Percentiles rank a stretch among this genome's conserved stretches.
Evolutionary conservation across 108 stramenopile genomes (phyloP).

Genomic region (Phaeodactylum tricornutum): DNA sequence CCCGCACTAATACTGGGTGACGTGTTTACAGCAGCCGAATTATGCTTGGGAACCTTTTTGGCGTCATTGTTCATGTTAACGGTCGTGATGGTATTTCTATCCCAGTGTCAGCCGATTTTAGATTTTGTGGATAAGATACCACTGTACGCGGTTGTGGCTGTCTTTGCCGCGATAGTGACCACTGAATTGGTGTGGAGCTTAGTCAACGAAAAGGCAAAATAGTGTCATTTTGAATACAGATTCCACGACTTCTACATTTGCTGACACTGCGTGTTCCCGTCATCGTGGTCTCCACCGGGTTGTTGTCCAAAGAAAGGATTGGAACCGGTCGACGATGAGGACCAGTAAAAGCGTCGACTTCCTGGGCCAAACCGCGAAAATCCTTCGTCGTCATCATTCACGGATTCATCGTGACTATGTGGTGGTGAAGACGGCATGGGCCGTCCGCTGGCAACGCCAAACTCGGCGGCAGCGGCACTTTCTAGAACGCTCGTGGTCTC

Average conservation of each 20-base stretch:
- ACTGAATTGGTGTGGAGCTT: neutral
- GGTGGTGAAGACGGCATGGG: neutral
- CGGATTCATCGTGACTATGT: neutral
- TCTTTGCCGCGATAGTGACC: constrained; percentile 55
- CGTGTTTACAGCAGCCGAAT: constrained; percentile 44
- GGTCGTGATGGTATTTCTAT: constrained; percentile 30
- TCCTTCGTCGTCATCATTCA: constrained; percentile 2
- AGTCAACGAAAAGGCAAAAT: too few relatives aligned
- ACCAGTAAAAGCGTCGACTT: constrained; percentile 5
- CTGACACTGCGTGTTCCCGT: constrained; percentile 9
- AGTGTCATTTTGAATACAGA: too few relatives aligned
- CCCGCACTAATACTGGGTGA: constrained; percentile 54
- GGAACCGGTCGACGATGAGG: neutral
- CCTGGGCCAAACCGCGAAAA: neutral
- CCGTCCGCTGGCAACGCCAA: constrained; percentile 7
- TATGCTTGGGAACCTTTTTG: constrained; percentile 45
- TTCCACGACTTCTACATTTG: constrained; percentile 16
- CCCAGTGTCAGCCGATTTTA: constrained; percentile 39
- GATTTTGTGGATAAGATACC: constrained; percentile 49
- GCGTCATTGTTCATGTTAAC: constrained; percentile 49
- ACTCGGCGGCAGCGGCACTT: constrained; percentile 1
- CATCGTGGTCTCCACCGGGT: neutral
- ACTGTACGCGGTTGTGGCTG: constrained; percentile 41
- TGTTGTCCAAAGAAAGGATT: constrained; percentile 10
- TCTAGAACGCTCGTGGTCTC: neutral